Percentiles rank a stretch among this genome's conserved stretches.
These are phyloP conservation scores for Sequoiadendron giganteum DNA, from an alignment of 75 land plant genomes.

Conservation along the genomic window DNA sequence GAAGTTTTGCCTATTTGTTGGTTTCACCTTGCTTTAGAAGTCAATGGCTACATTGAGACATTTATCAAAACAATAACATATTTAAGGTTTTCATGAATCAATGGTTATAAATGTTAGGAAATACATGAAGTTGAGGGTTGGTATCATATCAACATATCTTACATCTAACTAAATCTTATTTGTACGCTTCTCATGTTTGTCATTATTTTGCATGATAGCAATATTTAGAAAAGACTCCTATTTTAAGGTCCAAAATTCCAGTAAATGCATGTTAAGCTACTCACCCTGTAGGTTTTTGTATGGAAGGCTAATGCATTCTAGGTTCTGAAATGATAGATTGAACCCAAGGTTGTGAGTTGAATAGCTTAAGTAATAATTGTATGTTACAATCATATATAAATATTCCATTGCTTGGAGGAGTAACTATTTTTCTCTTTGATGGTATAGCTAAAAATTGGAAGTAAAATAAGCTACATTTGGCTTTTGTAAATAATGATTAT, in stretches of 20 bases:
- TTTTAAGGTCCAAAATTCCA: background rate
- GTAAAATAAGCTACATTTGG: background rate
- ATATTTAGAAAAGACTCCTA: background rate
- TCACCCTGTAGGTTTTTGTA: background rate
- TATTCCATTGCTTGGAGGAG: background rate
- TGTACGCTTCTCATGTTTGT: background rate
- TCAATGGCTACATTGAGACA: background rate
- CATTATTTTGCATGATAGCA: background rate
- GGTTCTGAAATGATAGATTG: background rate
- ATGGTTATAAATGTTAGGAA: background rate
- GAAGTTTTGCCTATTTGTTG: background rate
- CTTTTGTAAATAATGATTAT: background rate
- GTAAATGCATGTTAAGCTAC: no score
- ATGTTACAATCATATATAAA: no score
- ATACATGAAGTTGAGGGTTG: background rate
- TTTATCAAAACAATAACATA: background rate
- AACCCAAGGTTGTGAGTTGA: background rate
- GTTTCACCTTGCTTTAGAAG: background rate
- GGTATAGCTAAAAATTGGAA: background rate
- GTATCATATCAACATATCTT: background rate
- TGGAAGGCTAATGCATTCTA: background rate
- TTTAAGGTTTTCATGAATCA: background rate
- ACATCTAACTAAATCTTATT: background rate
- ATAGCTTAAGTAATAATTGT: no score
- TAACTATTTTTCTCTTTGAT: background rate